Base-by-base conservation (phyloP, 2,329 filamentous ascomycete genomes). In the Fusarium odoratissimum region DNA sequence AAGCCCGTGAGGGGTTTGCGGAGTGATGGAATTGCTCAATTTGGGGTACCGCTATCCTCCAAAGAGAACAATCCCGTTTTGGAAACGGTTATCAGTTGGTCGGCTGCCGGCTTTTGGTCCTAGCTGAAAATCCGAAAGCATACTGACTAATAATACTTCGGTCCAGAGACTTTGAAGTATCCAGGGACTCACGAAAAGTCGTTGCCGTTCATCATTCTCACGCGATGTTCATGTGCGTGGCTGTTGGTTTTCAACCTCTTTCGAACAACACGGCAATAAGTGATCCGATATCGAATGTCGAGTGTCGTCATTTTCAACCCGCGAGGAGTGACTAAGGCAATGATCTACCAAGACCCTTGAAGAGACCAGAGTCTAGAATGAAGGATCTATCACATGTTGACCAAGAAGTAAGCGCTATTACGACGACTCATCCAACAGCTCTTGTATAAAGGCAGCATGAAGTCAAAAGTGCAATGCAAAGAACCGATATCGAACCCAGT, bases 331-430 rank as follows among this genome's bases (percentile, higher is more conserved):
- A 8, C 3, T 4, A 8, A 13, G 49, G 31, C 23, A 57, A 44
- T 21, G 31, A 61, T 61, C 38, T 31, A 31, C 58, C 3, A 30
- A 8, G 31, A 6, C 9, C 38, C 37, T 30, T 61, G 49, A 25
- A 37, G n/a, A 64, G 59, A 64, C 62, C 41, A 6, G 25, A 25
- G 33, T 65, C 62, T 65, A 64, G 59, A 64, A 48, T 23, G 35
- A 17, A 31, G 59, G 28, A n/a, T 41, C 12, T 11, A 38, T 57
- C 49, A 61, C 31, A 49, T 49, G 41, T 9, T 13, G 8, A 10
- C 5, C 19, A 21, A 28, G 4, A 4, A 8, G 33, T 28, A 37
- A 37, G 31, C 19, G 23, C 54, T 28, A 28, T 57, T 28, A 28
- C 54, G 35, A 55, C 35, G 6, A 25, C 9, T 5, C 12, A 2